Evolutionary conservation across 495 filamentous ascomycete genomes (phyloP).

Genomic region (Neurospora cerealis): DNA sequence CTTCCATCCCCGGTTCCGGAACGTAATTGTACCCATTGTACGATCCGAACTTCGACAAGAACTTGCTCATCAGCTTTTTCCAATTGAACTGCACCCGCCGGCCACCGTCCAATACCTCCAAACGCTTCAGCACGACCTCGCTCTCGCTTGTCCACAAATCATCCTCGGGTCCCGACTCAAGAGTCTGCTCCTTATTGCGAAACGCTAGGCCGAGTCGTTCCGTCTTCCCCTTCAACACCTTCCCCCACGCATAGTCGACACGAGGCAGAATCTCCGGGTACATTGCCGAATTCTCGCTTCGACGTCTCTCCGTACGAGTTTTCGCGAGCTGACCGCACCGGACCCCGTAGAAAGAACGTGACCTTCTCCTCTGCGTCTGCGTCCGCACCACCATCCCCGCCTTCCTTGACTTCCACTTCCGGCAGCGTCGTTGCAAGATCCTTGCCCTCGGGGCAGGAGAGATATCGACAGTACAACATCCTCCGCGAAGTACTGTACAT

Average conservation of each 20-base stretch:
- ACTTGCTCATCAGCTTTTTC: neutral
- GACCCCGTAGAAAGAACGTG: neutral
- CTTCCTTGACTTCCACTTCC: neutral
- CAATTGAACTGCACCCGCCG: neutral
- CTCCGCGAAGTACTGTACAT: neutral
- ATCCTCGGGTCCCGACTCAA: neutral
- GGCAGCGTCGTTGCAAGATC: neutral
- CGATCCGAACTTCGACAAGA: neutral
- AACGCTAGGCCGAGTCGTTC: neutral
- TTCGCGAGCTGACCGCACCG: neutral
- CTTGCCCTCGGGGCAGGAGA: neutral
- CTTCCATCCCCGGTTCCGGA: neutral
- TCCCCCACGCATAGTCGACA: neutral
- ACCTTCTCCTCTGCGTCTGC: neutral
- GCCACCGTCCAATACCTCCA: neutral
- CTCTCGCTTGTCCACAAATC: neutral
- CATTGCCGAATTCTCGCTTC: neutral
- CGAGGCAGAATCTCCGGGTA: neutral
- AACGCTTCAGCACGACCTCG: neutral
- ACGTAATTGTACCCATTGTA: neutral
- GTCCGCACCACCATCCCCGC: neutral
- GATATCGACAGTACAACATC: neutral
- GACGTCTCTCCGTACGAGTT: neutral
- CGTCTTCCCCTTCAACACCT: neutral
- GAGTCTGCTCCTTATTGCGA: neutral